These are phyloP conservation scores for Actinomortierella ambigua DNA, from an alignment of 371 early-diverging fungal species.

Conservation along the genomic window DNA sequence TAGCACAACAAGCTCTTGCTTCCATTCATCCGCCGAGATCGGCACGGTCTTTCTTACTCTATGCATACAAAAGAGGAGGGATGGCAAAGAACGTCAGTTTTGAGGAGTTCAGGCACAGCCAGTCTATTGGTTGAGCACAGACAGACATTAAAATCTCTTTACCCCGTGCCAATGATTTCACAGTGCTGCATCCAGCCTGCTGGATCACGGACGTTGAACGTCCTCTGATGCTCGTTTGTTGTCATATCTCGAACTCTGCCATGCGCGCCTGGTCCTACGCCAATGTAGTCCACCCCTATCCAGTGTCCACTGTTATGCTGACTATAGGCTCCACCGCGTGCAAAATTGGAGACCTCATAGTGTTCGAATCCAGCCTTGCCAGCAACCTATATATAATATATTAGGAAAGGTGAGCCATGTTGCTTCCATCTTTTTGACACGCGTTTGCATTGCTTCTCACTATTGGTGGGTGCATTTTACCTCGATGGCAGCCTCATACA, in stretches of 20 bases:
- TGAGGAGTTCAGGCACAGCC: too few relatives aligned
- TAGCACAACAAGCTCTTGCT: conserved; percentile 68
- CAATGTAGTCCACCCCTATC: conserved; percentile 81
- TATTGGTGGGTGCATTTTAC: conserved; percentile 18
- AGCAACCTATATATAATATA: conserved; percentile 34
- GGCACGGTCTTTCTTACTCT: conserved; percentile 39
- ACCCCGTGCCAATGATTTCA: conserved; percentile 70
- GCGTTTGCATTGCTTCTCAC: not conserved
- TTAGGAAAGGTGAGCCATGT: not conserved
- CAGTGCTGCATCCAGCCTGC: conserved; percentile 66
- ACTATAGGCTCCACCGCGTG: conserved; percentile 56
- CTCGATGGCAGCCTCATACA: conserved; percentile 74
- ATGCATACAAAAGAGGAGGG: not conserved
- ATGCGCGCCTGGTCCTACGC: conserved; percentile 88
- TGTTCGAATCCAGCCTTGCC: conserved; percentile 63
- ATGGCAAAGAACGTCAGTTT: not conserved
- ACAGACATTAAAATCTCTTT: conserved; percentile 8
- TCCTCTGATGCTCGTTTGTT: conserved; percentile 50
- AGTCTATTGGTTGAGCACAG: too few relatives aligned
- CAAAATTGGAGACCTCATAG: conserved; percentile 89
- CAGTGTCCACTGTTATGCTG: conserved; percentile 85
- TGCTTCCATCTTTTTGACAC: not conserved
- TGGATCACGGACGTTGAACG: conserved; percentile 59
- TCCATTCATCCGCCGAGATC: conserved; percentile 24
- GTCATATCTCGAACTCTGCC: conserved; percentile 62